phyloP scores from a whole-genome alignment of 192 early-diverging fungal genomes.

The Phlyctochytrium bullatum region DNA sequence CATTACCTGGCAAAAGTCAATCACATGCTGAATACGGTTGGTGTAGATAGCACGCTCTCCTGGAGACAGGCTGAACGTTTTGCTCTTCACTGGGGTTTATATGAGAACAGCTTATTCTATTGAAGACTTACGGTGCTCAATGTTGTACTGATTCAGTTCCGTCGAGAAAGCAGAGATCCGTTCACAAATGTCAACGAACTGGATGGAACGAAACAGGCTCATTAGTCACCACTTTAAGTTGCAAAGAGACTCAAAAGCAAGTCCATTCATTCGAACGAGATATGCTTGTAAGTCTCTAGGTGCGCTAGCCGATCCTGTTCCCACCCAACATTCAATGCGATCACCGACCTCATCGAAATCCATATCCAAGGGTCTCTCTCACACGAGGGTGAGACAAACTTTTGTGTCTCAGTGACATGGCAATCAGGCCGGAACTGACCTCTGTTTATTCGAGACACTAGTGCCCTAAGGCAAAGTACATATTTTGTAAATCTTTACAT shows the following conservation, averaged over 20 bases:
- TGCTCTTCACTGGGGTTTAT: background rate
- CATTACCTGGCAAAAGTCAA: background rate
- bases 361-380: too few relatives aligned
- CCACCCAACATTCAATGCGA: too few relatives aligned
- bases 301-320: too few relatives aligned
- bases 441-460: too few relatives aligned
- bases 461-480: too few relatives aligned
- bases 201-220: background rate
- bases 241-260: too few relatives aligned
- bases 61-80: background rate
- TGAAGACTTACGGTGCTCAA: background rate
- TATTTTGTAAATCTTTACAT: slow-evolving; percentile 34
- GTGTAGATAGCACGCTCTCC: background rate
- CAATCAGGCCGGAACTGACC: too few relatives aligned
- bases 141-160: background rate
- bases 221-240: background rate
- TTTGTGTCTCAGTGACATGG: too few relatives aligned
- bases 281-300: too few relatives aligned
- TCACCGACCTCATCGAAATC: too few relatives aligned
- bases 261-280: background rate
- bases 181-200: background rate
- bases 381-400: too few relatives aligned
- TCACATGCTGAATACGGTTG: background rate
- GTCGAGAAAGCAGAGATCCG: background rate
- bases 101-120: background rate